Evolutionary conservation across 345 rosid species (phyloP).

Genomic region (Syzygium oleosum): DNA sequence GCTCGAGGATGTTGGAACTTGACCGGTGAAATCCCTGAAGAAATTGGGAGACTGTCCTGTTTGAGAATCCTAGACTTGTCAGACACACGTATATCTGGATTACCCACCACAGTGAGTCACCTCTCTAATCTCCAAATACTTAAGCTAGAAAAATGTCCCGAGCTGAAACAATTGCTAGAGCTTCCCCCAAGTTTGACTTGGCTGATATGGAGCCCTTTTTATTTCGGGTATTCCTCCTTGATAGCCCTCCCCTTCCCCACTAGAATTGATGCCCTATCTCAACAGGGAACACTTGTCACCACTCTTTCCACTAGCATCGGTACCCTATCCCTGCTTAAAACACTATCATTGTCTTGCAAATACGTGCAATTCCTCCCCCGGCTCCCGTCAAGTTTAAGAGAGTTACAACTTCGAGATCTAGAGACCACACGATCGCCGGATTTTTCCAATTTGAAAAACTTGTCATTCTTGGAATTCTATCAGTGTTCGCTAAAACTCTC

Average conservation of each 20-base stretch:
- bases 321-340: not conserved
- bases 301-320: not conserved
- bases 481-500: not conserved
- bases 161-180: not conserved
- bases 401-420: not conserved
- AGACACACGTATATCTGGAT: not conserved
- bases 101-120: not conserved
- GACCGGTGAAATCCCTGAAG: not conserved
- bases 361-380: not conserved
- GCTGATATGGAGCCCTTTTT: not conserved
- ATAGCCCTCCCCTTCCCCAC: no score
- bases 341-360: not conserved
- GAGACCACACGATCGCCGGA: not conserved
- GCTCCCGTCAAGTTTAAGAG: not conserved
- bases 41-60: not conserved
- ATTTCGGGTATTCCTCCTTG: not conserved
- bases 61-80: not conserved
- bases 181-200: not conserved
- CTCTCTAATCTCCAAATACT: not conserved
- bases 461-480: not conserved
- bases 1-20: not conserved
- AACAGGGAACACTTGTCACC: accelerated
- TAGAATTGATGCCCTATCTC: not conserved
- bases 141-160: not conserved
- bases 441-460: not conserved